phyloP scores from a whole-genome alignment of 1,139 yeast genomes.

The Debaryomycetaceae sp. region DNA sequence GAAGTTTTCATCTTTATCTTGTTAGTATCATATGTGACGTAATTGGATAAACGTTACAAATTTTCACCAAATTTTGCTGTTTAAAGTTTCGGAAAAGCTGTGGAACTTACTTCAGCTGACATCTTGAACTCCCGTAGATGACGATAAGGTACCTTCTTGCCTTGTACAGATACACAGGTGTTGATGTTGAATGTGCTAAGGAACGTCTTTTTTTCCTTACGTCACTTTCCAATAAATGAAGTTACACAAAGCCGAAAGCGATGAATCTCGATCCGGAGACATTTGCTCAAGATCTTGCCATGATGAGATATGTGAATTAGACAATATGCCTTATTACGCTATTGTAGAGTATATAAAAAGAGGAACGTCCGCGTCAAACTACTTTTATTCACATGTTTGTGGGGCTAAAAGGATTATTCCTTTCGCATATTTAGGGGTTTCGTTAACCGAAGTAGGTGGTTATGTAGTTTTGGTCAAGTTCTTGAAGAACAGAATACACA shows the following conservation, averaged over 20 bases:
- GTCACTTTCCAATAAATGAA: background rate
- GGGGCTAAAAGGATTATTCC: too few species aligned
- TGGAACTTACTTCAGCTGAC: slow-evolving; percentile 27
- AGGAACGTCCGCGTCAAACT: too few species aligned
- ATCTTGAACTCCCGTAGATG: slow-evolving; percentile 6
- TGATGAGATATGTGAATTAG: too few species aligned
- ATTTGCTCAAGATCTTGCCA: too few species aligned
- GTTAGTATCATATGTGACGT: slow-evolving; percentile 15
- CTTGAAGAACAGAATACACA: too few species aligned
- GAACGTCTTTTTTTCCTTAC: background rate
- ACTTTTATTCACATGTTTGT: too few species aligned
- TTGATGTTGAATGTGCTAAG: background rate
- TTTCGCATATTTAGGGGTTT: too few species aligned
- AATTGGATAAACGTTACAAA: slow-evolving; percentile 4
- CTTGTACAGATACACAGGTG: background rate
- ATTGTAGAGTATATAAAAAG: too few species aligned
- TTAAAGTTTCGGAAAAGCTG: background rate
- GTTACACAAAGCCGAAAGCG: background rate
- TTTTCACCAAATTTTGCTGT: background rate
- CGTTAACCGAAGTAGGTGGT: too few species aligned
- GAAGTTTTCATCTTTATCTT: slow-evolving; percentile 36
- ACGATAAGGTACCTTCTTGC: background rate
- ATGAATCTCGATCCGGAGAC: background rate
- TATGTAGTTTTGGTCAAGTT: too few species aligned
- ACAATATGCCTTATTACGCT: too few species aligned